Evolutionary conservation across 1,139 yeast genomes (phyloP).

Genomic region (Saccharomyces pastorianus): DNA sequence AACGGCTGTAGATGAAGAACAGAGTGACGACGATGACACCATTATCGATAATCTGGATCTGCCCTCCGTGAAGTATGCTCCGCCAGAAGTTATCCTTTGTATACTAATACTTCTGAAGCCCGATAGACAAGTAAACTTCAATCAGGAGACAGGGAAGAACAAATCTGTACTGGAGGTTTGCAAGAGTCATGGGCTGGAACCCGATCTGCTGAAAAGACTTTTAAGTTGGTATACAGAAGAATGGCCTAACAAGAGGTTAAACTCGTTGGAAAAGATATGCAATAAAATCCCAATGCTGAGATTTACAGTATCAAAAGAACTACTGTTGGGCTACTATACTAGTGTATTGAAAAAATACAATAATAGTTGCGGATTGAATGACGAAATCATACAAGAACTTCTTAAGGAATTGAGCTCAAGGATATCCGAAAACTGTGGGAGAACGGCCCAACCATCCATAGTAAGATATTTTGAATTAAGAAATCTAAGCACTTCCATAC

Average conservation of each 20-base stretch:
- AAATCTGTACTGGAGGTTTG: slow-evolving; percentile 4
- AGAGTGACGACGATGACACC: slow-evolving; percentile 22
- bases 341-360: slow-evolving; percentile 47
- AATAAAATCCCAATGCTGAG: slow-evolving; percentile 21
- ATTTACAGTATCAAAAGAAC: slow-evolving; percentile 14
- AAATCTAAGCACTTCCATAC: slow-evolving; percentile 34
- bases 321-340: slow-evolving; percentile 55
- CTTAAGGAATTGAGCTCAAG: slow-evolving; percentile 52
- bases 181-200: neutral
- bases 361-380: slow-evolving; percentile 26
- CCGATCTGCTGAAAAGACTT: slow-evolving; percentile 15
- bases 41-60: slow-evolving; percentile 59
- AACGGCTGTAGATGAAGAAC: slow-evolving; percentile 9
- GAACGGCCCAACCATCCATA: slow-evolving; percentile 75
- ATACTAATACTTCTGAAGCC: slow-evolving; percentile 47
- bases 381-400: slow-evolving; percentile 34
- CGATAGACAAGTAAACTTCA: slow-evolving; percentile 49
- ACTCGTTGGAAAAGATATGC: slow-evolving; percentile 31
- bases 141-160: slow-evolving; percentile 3
- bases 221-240: slow-evolving; percentile 37
- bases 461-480: slow-evolving; percentile 42
- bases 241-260: slow-evolving; percentile 33
- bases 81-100: slow-evolving; percentile 39
- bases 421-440: slow-evolving; percentile 76
- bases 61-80: slow-evolving; percentile 49